Evolutionary conservation across 2,329 filamentous ascomycete genomes (phyloP).

Genomic region (Beauveria australis): DNA sequence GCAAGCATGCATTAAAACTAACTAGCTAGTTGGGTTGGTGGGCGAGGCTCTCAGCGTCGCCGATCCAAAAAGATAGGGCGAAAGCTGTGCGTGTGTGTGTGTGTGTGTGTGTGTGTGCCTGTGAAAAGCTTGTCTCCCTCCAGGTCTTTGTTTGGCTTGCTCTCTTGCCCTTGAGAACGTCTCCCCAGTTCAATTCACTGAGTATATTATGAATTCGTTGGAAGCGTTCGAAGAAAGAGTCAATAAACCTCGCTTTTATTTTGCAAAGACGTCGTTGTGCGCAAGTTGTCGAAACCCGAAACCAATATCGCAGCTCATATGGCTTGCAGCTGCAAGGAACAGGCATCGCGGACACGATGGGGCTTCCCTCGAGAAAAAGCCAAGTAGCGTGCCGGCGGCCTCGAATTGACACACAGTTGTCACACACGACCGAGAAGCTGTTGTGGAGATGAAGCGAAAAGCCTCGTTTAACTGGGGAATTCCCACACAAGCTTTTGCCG

Average conservation of each 20-base stretch:
- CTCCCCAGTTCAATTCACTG: no score
- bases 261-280: no score
- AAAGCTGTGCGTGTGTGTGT: neutral
- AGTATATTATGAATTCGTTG: no score
- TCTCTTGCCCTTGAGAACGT: neutral
- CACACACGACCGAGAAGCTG: neutral
- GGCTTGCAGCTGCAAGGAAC: slow-evolving; percentile 7
- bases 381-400: neutral
- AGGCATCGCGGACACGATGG: neutral
- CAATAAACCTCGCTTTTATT: no score
- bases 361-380: neutral
- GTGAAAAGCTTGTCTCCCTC: neutral
- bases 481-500: neutral
- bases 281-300: neutral
- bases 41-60: neutral
- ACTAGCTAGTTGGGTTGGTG: neutral
- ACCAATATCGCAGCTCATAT: neutral
- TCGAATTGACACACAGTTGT: neutral
- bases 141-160: neutral
- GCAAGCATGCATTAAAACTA: neutral
- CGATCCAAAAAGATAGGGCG: slow-evolving; percentile 1
- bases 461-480: neutral
- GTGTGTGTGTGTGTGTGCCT: neutral
- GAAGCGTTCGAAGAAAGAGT: no score
- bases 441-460: neutral